A percentile compares a stretch with the other conserved stretches of the same genome.
Evolutionary conservation across 108 stramenopile genomes (phyloP).

Genomic region (Parietichytrium sp.): DNA sequence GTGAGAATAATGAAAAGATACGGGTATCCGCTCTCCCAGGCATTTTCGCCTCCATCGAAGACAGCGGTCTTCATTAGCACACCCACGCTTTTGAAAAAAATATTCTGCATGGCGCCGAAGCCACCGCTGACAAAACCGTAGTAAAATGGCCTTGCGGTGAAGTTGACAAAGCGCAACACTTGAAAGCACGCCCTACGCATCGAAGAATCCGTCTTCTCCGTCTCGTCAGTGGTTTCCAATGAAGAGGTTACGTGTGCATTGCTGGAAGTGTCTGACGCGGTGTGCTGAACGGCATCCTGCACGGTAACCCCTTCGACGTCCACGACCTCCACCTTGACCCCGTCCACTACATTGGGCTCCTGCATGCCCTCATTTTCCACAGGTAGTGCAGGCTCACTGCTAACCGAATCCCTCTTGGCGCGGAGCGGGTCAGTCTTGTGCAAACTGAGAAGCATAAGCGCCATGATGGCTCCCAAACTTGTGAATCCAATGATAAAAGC

Average conservation of each 20-base stretch:
- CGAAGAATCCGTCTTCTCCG: too few relatives aligned
- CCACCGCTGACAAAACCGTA: conserved; percentile 1
- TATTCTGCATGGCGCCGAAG: conserved; percentile 5
- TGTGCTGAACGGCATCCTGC: too few relatives aligned
- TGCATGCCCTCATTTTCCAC: too few relatives aligned
- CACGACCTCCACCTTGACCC: too few relatives aligned
- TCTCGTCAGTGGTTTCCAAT: too few relatives aligned
- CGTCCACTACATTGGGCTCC: too few relatives aligned
- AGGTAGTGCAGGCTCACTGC: too few relatives aligned
- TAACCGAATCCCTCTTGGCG: too few relatives aligned
- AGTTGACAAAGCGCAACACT: not conserved
- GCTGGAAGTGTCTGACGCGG: too few relatives aligned
- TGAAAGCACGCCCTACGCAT: too few relatives aligned
- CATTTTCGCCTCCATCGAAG: not conserved
- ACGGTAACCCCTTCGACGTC: too few relatives aligned
- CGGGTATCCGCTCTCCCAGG: not conserved
- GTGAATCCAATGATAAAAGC: not conserved
- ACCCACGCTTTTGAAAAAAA: conserved; percentile 16
- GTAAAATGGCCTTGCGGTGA: not conserved
- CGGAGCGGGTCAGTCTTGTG: not conserved
- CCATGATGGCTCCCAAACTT: not conserved
- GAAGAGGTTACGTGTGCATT: too few relatives aligned
- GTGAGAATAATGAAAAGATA: conserved; percentile 24
- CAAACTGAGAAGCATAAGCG: not conserved
- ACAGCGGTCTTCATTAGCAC: not conserved